Evolutionary conservation across 2,329 filamentous ascomycete genomes (phyloP).

Genomic region (Diplocarpon mali): DNA sequence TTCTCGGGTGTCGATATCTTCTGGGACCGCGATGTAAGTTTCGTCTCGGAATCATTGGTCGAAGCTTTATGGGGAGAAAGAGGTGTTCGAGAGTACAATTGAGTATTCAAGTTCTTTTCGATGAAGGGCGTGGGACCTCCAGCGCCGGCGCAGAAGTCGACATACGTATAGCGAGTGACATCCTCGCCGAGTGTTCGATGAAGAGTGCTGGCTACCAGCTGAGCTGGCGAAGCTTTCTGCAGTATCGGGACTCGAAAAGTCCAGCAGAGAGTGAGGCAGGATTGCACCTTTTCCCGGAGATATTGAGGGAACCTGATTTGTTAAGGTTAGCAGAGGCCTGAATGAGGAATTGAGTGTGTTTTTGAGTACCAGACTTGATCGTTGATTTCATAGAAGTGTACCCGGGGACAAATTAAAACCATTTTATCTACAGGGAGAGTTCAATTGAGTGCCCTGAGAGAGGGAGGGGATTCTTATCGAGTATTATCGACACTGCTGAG

Average conservation of each 20-base stretch:
- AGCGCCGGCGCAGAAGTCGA: conserved; percentile 68
- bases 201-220: conserved; percentile 48
- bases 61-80: conserved; percentile 21
- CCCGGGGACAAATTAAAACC: conserved; percentile 41
- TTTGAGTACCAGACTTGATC: conserved; percentile 50
- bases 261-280: conserved; percentile 54
- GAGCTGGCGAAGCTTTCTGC: conserved; percentile 45
- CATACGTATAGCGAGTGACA: conserved; percentile 46
- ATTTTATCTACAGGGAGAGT: conserved; percentile 23
- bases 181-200: conserved; percentile 36
- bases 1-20: conserved; percentile 7
- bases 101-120: conserved; percentile 45
- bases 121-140: conserved; percentile 60
- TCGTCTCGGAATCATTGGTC: conserved; percentile 8
- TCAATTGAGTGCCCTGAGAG: not conserved
- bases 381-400: conserved; percentile 57
- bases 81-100: conserved; percentile 23
- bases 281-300: conserved; percentile 53
- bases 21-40: conserved; percentile 19
- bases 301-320: conserved; percentile 50
- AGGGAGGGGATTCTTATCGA: not conserved
- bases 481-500: too few relatives aligned
- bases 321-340: conserved; percentile 5
- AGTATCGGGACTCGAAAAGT: conserved; percentile 45
- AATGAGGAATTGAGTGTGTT: not conserved